These are phyloP conservation scores for Vigna angularis DNA, from an alignment of 306 rosid genomes.

Conservation along the genomic window DNA sequence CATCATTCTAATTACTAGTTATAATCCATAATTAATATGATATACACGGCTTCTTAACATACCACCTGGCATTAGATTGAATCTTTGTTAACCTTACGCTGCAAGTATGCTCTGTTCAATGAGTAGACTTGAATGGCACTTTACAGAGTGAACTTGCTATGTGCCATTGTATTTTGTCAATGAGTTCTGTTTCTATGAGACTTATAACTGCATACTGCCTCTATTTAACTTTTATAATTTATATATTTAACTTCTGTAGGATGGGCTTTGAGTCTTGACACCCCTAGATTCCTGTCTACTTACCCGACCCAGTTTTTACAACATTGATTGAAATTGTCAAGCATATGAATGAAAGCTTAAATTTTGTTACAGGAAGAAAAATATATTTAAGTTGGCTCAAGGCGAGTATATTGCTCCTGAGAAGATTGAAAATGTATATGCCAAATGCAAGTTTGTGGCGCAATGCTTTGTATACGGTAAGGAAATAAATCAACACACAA, in stretches of 20 bases:
- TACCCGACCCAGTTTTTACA: conserved; percentile 20
- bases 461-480: conserved; percentile 94
- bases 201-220: conserved; percentile 30
- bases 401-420: conserved; percentile 99
- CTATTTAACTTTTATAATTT: conserved; percentile 8
- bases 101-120: conserved; percentile 29
- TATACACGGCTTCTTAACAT: conserved; percentile 19
- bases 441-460: conserved; percentile 83
- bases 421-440: conserved; percentile 94
- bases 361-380: conserved; percentile 79
- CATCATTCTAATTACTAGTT: conserved; percentile 6
- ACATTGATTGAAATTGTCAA: conserved; percentile 7
- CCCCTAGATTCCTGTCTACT: conserved; percentile 11
- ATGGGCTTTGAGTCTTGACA: conserved; percentile 15
- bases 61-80: conserved; percentile 9
- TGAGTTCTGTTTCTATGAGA: conserved; percentile 27
- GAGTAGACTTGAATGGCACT: conserved; percentile 30
- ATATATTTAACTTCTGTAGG: conserved; percentile 2
- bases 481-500: conserved; percentile 45
- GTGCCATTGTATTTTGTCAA: conserved; percentile 18
- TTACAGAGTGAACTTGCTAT: conserved; percentile 20
- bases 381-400: conserved; percentile 99
- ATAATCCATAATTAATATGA: background rate
- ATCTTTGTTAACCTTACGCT: background rate
- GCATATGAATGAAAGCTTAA: conserved; percentile 34